phyloP scores from a whole-genome alignment of 495 filamentous ascomycete genomes.

The Hypoxylon intermedium region DNA sequence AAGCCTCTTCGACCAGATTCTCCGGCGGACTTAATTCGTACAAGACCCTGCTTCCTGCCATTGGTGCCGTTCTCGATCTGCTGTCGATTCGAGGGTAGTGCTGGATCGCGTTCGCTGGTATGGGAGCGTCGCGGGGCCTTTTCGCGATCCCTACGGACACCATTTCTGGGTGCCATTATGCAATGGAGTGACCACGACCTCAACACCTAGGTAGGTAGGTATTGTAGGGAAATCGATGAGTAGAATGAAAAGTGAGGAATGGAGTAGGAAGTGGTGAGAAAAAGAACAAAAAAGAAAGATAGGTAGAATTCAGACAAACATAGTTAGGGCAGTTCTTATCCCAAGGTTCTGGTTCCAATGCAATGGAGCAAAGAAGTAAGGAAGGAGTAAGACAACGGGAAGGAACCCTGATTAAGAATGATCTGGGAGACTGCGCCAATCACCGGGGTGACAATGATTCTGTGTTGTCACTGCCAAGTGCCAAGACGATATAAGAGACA shows the following conservation, averaged over 20 bases:
- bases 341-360: conserved; percentile 13
- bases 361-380: conserved; percentile 7
- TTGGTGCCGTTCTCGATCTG: conserved; percentile 13
- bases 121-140: conserved; percentile 24
- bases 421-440: no score
- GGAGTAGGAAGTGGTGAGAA: not conserved
- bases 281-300: no score
- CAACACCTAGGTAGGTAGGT: not conserved
- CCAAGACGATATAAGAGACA: conserved; percentile 19
- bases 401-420: not conserved
- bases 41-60: conserved; percentile 5
- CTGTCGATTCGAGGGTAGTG: conserved; percentile 34
- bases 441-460: no score
- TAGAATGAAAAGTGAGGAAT: conserved; percentile 1
- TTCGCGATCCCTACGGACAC: conserved; percentile 24
- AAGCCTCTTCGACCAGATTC: conserved; percentile 56
- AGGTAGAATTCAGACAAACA: conserved; percentile 2
- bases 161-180: conserved; percentile 15
- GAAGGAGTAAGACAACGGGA: not conserved
- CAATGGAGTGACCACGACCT: not conserved
- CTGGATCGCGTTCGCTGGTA: conserved; percentile 16
- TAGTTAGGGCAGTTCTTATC: not conserved
- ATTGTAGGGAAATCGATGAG: not conserved
- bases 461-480: conserved; percentile 32
- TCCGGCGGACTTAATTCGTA: conserved; percentile 43